A percentile compares a stretch with the other conserved stretches of the same genome.
These are phyloP conservation scores for Trichophyton equinum DNA, from an alignment of 2,329 filamentous ascomycete genomes.

Conservation along the genomic window DNA sequence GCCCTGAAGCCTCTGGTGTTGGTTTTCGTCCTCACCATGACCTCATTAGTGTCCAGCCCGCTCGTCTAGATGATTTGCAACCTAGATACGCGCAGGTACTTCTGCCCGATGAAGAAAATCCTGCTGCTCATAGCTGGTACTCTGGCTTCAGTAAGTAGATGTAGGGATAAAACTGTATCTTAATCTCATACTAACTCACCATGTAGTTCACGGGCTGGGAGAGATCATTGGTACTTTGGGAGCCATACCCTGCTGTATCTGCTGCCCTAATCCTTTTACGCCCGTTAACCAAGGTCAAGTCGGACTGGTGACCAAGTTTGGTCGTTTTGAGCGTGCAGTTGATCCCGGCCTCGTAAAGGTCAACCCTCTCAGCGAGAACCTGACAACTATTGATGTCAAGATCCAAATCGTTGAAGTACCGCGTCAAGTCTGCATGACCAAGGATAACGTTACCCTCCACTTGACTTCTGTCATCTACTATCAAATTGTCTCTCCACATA, in stretches of 20 bases:
- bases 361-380: constrained; percentile 82
- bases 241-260: constrained; percentile 79
- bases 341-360: constrained; percentile 95
- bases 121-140: constrained; percentile 73
- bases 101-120: constrained; percentile 49
- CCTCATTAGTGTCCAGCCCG: constrained; percentile 63
- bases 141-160: constrained; percentile 57
- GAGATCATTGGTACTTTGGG: constrained; percentile 62
- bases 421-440: constrained; percentile 96
- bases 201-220: constrained; percentile 59
- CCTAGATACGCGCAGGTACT: constrained; percentile 61
- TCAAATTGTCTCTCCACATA: constrained; percentile 89
- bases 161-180: constrained; percentile 1
- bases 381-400: constrained; percentile 94
- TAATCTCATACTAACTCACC: constrained; percentile 7
- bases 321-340: constrained; percentile 82
- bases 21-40: constrained; percentile 37
- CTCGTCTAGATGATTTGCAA: constrained; percentile 72
- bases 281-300: constrained; percentile 86
- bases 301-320: constrained; percentile 90
- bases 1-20: constrained; percentile 2
- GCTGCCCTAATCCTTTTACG: constrained; percentile 94
- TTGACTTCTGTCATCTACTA: constrained; percentile 98
- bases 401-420: constrained; percentile 96
- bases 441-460: constrained; percentile 92